Evolutionary conservation across 225 moss, liverwort and hornwort genomes (phyloP).

Genomic region (Climacium dendroides): DNA sequence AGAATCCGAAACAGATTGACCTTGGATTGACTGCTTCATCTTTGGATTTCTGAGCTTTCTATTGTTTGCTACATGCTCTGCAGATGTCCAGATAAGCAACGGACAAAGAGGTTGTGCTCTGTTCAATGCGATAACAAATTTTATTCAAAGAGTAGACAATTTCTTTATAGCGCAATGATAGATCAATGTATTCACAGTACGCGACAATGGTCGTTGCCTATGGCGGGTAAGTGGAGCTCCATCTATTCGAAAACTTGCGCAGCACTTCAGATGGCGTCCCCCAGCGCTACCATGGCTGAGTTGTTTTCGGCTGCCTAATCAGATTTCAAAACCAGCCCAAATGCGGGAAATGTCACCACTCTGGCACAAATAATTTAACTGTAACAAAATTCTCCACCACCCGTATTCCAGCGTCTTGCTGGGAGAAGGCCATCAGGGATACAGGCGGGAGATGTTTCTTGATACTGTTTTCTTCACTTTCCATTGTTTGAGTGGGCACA

Average conservation of each 20-base stretch:
- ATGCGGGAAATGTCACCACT: neutral
- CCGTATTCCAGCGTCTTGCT: neutral
- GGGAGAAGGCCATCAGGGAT: neutral
- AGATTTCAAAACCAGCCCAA: neutral
- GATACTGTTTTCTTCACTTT: neutral
- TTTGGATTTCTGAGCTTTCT: neutral
- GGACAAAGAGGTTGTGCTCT: neutral
- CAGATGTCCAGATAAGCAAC: neutral
- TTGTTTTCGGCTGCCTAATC: neutral
- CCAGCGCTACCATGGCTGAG: neutral
- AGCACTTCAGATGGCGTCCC: neutral
- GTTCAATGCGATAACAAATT: too few species aligned
- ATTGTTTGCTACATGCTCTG: neutral
- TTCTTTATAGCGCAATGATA: too few species aligned
- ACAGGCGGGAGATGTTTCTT: neutral
- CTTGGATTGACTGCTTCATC: neutral
- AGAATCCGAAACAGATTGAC: neutral
- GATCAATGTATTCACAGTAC: too few species aligned
- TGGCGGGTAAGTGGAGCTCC: too few species aligned
- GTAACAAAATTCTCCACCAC: neutral
- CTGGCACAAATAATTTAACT: neutral
- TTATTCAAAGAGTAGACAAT: too few species aligned
- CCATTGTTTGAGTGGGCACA: too few species aligned
- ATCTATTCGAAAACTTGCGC: neutral
- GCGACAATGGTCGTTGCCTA: too few species aligned